Base-by-base conservation (phyloP, 208 protist species). In the Spongospora subterranea region DNA sequence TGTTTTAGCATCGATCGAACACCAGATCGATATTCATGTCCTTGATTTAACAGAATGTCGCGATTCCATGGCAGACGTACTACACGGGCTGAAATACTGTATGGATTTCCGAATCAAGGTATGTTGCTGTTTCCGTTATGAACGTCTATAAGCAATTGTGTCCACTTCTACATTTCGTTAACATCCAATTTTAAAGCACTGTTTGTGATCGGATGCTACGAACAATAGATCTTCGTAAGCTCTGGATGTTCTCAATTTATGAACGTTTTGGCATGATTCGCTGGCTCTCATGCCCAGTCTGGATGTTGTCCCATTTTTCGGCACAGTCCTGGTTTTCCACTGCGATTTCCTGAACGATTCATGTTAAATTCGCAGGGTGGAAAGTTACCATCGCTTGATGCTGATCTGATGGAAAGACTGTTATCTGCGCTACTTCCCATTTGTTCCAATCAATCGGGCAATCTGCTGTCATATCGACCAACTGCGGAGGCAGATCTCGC, bases 21-120 rank as follows among this genome's bases (percentile, higher is more conserved):
- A 82, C 40, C 71, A 82, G 71, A 82, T 82, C 71, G 71, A 82
- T 82, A 82, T 82, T n/a, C 71, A 82, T 82, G 71, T 82, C 35
- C n/a, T 82, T 20, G 71, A 82, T n/a, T 45, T 82, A n/a, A n/a
- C 40, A 35, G 71, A 35, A 82, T 82, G 35, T 35, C 35, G 35
- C 35, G 71, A 82, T 82, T 35, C 71, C 17, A 43, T 82, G 6
- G 6, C 40, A 6, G 71, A 82, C 6, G 71, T 82, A 20, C 71
- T 82, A n/a, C 40, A 82, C n/a, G 71, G 71, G 17, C n/a, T 82
- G 17, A 82, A 82, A 43, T 82, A 82, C n/a, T 43, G 71, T 13
- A 82, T 82, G 71, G 71, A 82, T 39, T 82, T 45, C 35, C 71
- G 71, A 6, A 82, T 82, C 71, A 82, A 82, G 40, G 50, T 60